These are phyloP conservation scores for Claviceps capensis DNA, from an alignment of 2,329 filamentous ascomycete species.

Conservation along the genomic window DNA sequence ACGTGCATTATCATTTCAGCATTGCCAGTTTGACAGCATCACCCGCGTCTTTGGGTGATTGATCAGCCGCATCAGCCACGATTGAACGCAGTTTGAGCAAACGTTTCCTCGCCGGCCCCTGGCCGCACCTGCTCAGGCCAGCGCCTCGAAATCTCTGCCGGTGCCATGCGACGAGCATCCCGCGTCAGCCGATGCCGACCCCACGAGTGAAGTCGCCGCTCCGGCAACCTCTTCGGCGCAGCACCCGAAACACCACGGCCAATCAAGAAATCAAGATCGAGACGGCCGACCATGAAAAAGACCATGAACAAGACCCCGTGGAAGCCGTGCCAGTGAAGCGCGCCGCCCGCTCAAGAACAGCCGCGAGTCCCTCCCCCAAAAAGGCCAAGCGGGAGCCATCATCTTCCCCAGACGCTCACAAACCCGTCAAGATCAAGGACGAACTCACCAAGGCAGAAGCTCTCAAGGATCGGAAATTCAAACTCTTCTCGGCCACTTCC, in stretches of 20 bases:
- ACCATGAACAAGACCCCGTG: no score
- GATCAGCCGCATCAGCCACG: no score
- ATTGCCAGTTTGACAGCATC: no score
- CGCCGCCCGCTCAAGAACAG: constrained; percentile 17
- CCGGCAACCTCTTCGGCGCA: constrained; percentile 2
- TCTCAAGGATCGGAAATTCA: constrained; percentile 29
- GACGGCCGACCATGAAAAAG: not conserved
- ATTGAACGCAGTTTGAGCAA: no score
- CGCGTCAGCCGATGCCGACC: not conserved
- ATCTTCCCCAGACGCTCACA: not conserved
- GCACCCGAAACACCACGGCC: constrained; percentile 1
- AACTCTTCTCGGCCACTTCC: constrained; percentile 25
- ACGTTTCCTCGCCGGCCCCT: no score
- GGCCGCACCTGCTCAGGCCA: no score
- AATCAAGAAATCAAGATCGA: not conserved
- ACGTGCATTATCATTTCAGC: no score
- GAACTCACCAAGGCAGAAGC: constrained; percentile 8
- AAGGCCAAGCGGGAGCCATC: constrained; percentile 4
- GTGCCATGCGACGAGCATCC: not conserved
- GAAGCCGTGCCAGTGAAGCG: not conserved
- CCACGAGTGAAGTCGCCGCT: not conserved
- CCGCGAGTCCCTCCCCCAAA: not conserved
- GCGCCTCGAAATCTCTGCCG: not conserved
- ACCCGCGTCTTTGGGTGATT: no score
- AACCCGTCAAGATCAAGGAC: not conserved